Evolutionary conservation across 2,329 filamentous ascomycete genomes (phyloP), one percentile per base, ranked within the genome.

Genomic region (Penicillium sp.): DNA sequence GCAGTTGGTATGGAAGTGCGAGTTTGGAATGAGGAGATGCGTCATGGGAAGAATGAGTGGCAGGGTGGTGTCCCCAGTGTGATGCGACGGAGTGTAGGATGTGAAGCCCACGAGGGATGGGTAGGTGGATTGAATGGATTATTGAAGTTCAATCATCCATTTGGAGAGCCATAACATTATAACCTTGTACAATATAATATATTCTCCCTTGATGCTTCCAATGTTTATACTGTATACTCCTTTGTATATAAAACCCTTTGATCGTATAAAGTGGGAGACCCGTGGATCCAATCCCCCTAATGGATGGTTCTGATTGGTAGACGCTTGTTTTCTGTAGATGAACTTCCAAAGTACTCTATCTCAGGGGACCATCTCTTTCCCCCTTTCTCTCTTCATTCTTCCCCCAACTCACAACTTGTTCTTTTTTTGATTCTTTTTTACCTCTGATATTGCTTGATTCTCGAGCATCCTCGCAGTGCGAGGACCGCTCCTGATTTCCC

Each of bases 101-200:
- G 71, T 40, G 80, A 76, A 67, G 80, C 81, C 25, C 91, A 97
- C 68, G 93, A 97, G 74, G 91, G 93, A 19, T 99, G 94, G 94
- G 93, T 99, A 2, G 93, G 93, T 1, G 93, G 94, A 0, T 76
- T 99, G 70, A 99, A 96, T 71, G 91, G 91, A 10, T 73, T 97
- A 69, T 78, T 99, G 66, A 99, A 99, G 78, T 99, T 97, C 73
- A 99, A 99, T 74, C 91, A 96, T 77, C 93, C 93, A 0, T 97
- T 97, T 80, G 94, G 94, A 0, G 88, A 89, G 68, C 81, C 81
- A 53, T 64, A 29, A 23, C 15, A 31, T 27, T 8, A 27, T 27
- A 27, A 19, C 12, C 29, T 35, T n/a, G 23, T n/a, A 31, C 21
- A 40, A 38, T 40, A 33, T 17, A 35, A 35, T 15, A 6, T 35